Evolutionary conservation across 2,329 filamentous ascomycete genomes (phyloP), one percentile per base, ranked within the genome.

Genomic region (Claviceps spartinae): DNA sequence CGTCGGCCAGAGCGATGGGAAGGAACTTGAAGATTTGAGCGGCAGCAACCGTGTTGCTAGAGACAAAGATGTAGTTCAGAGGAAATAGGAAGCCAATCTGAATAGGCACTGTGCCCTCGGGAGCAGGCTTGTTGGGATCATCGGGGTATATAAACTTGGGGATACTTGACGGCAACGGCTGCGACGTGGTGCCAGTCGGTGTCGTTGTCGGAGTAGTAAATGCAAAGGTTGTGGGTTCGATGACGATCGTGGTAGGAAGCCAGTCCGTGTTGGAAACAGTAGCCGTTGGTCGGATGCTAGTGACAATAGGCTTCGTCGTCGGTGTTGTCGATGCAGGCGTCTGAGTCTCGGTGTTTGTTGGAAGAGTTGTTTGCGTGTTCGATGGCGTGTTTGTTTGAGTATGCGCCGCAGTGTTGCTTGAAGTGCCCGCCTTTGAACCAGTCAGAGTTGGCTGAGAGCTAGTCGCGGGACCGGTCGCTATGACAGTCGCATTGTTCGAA

Each of bases 61-160:
- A 82, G 30, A 97, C 86, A 63, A 94, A 95, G 8, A 78, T 71
- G 67, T 93, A 98, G 70, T 94, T 91, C 59, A 95, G 76, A 1
- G 79, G 78, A 62, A 82, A 85, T 50, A 80, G 72, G 76, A 97
- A 96, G 37, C 86, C 93, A 56, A 97, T 77, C 64, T 95, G 88
- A 59, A 95, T 83, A 59, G 86, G 69, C 4, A 79, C 81, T 1
- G 79, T 81, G 58, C 86, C 85, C 3, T 74, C 68, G 0, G 87
- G 85, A 18, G 74, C 66, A 4, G 69, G 54, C 9, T 65, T 59
- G 20, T 74, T 72, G 48, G 77, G 74, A 52, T 77, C 74, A 42
- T 81, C 78, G 8, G 88, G 88, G 30, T 82, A 79, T 57, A 96
- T 90, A 44, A 86, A 78, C 61, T 80, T 81, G 20, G 89, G 89